Percentiles rank a stretch among this genome's conserved stretches.
phyloP scores from a whole-genome alignment of 208 protist genomes.

The Trichomonas gallinae region DNA sequence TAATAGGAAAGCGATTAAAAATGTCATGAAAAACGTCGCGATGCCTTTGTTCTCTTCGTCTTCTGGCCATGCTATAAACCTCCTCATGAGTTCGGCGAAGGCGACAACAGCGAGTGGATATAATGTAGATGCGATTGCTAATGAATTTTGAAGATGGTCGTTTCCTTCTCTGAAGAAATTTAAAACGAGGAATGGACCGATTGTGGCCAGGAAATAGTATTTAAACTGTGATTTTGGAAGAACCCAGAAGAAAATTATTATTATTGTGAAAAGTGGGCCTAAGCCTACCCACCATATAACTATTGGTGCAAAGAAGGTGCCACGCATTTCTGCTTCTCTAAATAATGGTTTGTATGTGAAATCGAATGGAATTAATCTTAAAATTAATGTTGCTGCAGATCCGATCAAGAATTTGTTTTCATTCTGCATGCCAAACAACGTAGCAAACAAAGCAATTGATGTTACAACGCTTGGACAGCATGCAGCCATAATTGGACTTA shows the following conservation, averaged over 20 bases:
- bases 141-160: neutral
- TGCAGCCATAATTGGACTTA: neutral
- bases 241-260: neutral
- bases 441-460: neutral
- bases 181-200: neutral
- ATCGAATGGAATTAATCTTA: neutral
- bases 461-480: neutral
- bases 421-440: neutral
- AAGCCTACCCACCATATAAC: neutral
- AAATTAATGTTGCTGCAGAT: neutral
- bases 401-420: neutral
- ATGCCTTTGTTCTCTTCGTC: neutral
- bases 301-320: neutral
- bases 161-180: neutral
- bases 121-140: neutral
- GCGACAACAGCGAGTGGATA: neutral
- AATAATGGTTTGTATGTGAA: neutral
- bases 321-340: neutral
- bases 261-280: no score
- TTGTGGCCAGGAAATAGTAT: neutral
- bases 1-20: neutral
- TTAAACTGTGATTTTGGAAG: neutral
- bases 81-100: neutral
- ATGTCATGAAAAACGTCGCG: neutral
- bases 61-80: neutral